These are phyloP conservation scores for Achlya hypogyna DNA, from an alignment of 352 stramenopile genomes.

Conservation along the genomic window DNA sequence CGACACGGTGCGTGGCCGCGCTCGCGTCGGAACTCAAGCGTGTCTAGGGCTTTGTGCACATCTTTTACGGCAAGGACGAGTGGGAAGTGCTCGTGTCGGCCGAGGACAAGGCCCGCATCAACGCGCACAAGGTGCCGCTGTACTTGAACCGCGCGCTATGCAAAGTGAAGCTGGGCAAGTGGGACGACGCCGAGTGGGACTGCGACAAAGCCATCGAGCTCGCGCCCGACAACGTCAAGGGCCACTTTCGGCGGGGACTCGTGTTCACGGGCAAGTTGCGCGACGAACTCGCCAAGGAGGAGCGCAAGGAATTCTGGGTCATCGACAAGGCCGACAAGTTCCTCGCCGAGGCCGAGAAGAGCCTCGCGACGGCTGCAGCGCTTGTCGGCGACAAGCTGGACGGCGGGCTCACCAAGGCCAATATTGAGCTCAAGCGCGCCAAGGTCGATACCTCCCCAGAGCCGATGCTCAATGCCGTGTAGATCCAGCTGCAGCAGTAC, in stretches of 20 bases:
- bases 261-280: conserved; percentile 80
- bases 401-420: conserved; percentile 40
- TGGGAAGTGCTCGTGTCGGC: conserved; percentile 68
- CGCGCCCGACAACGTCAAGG: conserved; percentile 51
- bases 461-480: background rate
- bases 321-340: conserved; percentile 79
- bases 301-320: conserved; percentile 78
- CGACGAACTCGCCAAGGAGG: conserved; percentile 67
- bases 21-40: background rate
- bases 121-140: conserved; percentile 61
- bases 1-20: conserved; percentile 42
- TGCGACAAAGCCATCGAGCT: conserved; percentile 74
- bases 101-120: conserved; percentile 69
- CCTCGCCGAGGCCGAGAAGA: conserved; percentile 55
- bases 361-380: conserved; percentile 44
- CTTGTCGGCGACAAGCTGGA: conserved; percentile 36
- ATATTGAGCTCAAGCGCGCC: conserved; percentile 58
- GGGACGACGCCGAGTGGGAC: conserved; percentile 76
- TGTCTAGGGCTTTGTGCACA: conserved; percentile 69
- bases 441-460: conserved; percentile 31
- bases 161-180: conserved; percentile 80
- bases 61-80: conserved; percentile 81
- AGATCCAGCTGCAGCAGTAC: conserved; percentile 48
- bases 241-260: conserved; percentile 67
- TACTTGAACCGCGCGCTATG: conserved; percentile 77